Percentiles rank a stretch among this genome's conserved stretches.
These are phyloP conservation scores for Limnanthes douglasii DNA, from an alignment of 345 rosid genomes.

Conservation along the genomic window DNA sequence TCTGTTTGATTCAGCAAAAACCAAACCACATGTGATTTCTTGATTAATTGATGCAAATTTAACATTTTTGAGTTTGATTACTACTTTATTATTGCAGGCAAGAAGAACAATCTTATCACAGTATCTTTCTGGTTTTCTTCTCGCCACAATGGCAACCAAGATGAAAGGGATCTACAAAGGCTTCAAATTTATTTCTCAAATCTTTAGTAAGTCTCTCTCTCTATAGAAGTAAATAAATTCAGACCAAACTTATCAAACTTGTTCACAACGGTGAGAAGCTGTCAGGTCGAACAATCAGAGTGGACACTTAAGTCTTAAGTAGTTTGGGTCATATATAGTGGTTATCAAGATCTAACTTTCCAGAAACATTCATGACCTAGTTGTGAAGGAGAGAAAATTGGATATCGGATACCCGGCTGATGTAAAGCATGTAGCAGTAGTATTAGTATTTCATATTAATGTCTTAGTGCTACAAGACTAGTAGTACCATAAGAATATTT, in stretches of 20 bases:
- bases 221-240: neutral
- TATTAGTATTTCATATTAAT: no score
- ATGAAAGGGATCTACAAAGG: slow-evolving; percentile 82
- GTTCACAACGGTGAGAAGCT: neutral
- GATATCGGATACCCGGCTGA: slow-evolving; percentile 93
- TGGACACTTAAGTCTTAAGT: neutral
- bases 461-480: no score
- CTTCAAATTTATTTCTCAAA: slow-evolving; percentile 75
- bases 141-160: slow-evolving; percentile 44
- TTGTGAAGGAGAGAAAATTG: slow-evolving; percentile 64
- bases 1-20: neutral
- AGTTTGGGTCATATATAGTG: slow-evolving; percentile 1
- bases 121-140: slow-evolving; percentile 4
- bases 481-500: no score
- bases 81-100: neutral
- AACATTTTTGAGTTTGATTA: neutral
- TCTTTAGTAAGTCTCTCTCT: slow-evolving; percentile 38
- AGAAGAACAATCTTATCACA: neutral
- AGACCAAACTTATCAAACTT: neutral
- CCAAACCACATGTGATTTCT: neutral
- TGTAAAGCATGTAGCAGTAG: slow-evolving; percentile 89
- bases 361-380: slow-evolving; percentile 4
- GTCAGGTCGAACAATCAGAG: neutral
- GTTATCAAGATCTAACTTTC: slow-evolving; percentile 1
- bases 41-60: no score